Conservation (phyloP, 2,329 filamentous ascomycete species). For the Colletotrichum liaoningense region DNA sequence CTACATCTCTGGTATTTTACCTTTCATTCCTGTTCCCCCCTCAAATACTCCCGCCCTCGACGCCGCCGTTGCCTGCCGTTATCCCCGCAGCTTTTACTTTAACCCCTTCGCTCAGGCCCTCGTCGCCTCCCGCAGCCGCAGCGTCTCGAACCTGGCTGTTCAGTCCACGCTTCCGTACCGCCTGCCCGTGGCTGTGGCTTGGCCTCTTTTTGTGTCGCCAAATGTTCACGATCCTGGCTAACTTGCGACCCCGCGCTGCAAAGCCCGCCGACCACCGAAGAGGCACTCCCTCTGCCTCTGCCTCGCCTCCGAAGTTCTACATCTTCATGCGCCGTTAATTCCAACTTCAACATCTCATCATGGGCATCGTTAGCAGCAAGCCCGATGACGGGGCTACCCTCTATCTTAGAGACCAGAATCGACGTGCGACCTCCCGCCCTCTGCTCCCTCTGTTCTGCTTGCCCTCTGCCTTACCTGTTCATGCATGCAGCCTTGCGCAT, state of each 20-base stretch:
- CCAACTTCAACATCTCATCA: constrained; percentile 58
- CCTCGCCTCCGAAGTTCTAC: constrained; percentile 12
- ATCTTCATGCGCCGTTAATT: constrained; percentile 29
- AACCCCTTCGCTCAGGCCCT: constrained; percentile 24
- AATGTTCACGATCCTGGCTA: constrained; percentile 35
- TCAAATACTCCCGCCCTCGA: background rate
- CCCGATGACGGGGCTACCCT: constrained; percentile 85
- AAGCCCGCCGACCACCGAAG: constrained; percentile 27
- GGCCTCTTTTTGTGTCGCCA: constrained; percentile 34
- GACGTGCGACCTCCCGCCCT: constrained; percentile 71
- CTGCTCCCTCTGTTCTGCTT: constrained; percentile 18
- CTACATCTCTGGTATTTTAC: constrained; percentile 22
- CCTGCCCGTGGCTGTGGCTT: constrained; percentile 33
- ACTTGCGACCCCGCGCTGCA: constrained; percentile 35
- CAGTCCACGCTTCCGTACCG: constrained; percentile 28
- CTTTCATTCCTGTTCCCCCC: background rate
- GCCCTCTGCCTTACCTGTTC: constrained; percentile 30
- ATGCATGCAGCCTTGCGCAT: constrained; percentile 32
- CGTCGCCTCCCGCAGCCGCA: constrained; percentile 10
- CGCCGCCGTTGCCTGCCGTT: background rate
- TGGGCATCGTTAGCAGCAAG: constrained; percentile 94
- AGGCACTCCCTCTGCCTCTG: constrained; percentile 10
- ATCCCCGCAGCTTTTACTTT: background rate
- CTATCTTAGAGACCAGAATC: constrained; percentile 90
- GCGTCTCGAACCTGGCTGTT: constrained; percentile 26